These are phyloP conservation scores for Moesziomyces antarcticus DNA, from an alignment of 1,284 basidiomycete species.

Conservation along the genomic window DNA sequence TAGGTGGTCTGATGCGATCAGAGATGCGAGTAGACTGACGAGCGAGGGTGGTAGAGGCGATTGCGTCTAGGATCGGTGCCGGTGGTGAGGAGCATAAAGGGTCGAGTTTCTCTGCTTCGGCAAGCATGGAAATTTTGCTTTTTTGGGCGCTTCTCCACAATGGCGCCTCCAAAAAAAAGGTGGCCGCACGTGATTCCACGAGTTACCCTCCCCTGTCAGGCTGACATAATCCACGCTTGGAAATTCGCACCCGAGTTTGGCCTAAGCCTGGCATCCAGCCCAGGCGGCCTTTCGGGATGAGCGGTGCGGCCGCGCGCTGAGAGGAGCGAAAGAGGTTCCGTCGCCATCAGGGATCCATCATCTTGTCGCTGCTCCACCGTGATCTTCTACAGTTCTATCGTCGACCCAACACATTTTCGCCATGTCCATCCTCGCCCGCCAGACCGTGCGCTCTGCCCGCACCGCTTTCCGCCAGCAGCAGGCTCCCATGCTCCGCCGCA, in stretches of 20 bases:
- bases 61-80: not conserved
- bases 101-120: slow-evolving; percentile 1
- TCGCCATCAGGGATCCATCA: slow-evolving; percentile 18
- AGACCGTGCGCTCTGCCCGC: slow-evolving; percentile 53
- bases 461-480: slow-evolving; percentile 53
- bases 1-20: no score
- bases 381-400: not conserved
- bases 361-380: not conserved
- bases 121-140: slow-evolving; percentile 14
- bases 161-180: slow-evolving; percentile 2
- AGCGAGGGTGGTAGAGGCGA: not conserved
- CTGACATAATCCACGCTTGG: not conserved
- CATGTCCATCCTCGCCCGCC: slow-evolving; percentile 56
- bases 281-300: not conserved
- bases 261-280: not conserved
- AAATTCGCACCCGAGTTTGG: slow-evolving; percentile 37
- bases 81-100: not conserved
- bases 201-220: slow-evolving; percentile 26
- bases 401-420: slow-evolving; percentile 7
- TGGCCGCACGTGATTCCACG: slow-evolving; percentile 19
- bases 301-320: not conserved
- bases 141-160: slow-evolving; percentile 18
- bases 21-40: no score
- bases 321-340: slow-evolving; percentile 1
- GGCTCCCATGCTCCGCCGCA: slow-evolving; percentile 51